Conservation (phyloP, 495 filamentous ascomycete species). For the Penicillium ucsense region DNA sequence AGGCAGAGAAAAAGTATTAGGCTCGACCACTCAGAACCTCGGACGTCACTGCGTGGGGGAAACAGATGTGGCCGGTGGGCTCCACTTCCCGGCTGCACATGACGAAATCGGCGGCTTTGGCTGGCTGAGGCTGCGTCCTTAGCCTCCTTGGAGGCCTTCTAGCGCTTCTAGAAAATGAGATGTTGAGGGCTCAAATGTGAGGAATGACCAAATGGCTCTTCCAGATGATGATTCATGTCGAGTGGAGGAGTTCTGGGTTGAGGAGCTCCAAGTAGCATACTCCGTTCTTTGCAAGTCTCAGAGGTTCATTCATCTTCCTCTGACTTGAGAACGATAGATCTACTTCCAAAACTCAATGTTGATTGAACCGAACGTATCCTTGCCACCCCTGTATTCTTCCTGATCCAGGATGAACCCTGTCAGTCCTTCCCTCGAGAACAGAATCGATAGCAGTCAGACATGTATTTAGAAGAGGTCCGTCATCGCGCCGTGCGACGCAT, state of each 20-base stretch:
- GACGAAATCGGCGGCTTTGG: slow-evolving; percentile 4
- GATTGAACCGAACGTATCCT: too few relatives aligned
- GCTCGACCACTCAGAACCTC: slow-evolving; percentile 23
- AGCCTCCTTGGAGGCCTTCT: neutral
- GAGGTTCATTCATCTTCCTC: neutral
- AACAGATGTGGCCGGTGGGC: slow-evolving; percentile 17
- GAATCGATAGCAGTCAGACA: too few relatives aligned
- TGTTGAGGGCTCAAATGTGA: neutral
- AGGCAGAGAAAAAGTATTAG: slow-evolving; percentile 12
- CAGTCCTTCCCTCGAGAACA: too few relatives aligned
- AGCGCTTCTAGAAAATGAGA: slow-evolving; percentile 1
- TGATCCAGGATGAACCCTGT: too few relatives aligned
- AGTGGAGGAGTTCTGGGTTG: too few relatives aligned
- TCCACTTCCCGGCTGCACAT: slow-evolving; percentile 16
- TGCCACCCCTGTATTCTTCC: too few relatives aligned
- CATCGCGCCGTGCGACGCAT: slow-evolving; percentile 62
- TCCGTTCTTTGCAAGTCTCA: too few relatives aligned
- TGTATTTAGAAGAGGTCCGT: slow-evolving; percentile 36
- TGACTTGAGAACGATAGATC: too few relatives aligned
- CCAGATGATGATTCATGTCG: too few relatives aligned
- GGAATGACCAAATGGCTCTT: too few relatives aligned
- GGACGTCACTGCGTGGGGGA: slow-evolving; percentile 25
- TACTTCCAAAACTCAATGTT: too few relatives aligned
- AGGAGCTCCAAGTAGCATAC: too few relatives aligned
- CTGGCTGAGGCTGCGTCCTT: neutral